Evolutionary conservation across 805 yeast species (phyloP), one percentile per base, ranked within the genome.

Genomic region (Monosporozyma servazzii): DNA sequence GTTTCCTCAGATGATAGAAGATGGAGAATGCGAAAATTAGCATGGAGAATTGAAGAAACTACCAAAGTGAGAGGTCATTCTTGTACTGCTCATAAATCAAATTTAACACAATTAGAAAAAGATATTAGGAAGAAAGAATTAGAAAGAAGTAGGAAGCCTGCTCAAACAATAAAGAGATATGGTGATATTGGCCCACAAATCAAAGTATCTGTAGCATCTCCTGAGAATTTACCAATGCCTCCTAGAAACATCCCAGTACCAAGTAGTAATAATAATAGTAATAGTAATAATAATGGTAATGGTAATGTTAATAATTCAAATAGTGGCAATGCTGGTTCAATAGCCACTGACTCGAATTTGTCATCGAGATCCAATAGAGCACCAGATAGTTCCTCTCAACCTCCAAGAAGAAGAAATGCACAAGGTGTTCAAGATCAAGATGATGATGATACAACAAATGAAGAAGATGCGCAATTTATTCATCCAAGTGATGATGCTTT

Each of bases 1-100:
- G 78, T 86, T 7, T 67, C 77, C 3, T 72, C 78, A 5, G 71
- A 73, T 11, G 82, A 77, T 52, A 67, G 71, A 56, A 74, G 96
- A 56, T 93, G 99, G 99, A 78, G 95, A 68, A 84, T 93, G 90
- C 75, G 96, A 47, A 87, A 88, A 63, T 69, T 93, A 42, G 76
- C 76, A 52, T 93, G 98, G 98, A 76, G 88, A 61, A 77, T 93
- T 15, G 96, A 91, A 62, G 98, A 93, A 64, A 77, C 75, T 47
- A 76, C 83, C n/a, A 79, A 82, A 59, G 74, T 88, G 17, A 75
- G 76, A 55, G 76, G 80, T 2, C 64, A 70, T 57, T 70, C 82
- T 30, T 89, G 96, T 68, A 65, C 68, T 8, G 54, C 69, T 36
- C 96, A 88, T 64, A 66, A 66, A 41, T 55, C 68, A 10, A 82